Evolutionary conservation across 192 early-diverging fungal genomes (phyloP).

Genomic region (Coemansia sp.): DNA sequence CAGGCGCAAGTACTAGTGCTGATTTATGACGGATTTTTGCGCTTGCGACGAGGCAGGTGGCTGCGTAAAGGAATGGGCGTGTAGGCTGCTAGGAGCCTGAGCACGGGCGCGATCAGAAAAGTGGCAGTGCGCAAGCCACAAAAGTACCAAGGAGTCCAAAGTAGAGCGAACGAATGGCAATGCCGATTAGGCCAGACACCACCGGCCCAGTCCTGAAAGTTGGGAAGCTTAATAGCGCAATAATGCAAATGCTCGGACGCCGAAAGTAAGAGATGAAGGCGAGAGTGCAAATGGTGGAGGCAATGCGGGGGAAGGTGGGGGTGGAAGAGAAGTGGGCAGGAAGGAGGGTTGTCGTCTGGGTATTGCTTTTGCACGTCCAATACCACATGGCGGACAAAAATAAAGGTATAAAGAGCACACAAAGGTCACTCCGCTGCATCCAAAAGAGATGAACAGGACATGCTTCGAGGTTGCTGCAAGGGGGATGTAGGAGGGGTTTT

Average conservation of each 20-base stretch:
- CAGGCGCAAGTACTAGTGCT: background rate
- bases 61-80: background rate
- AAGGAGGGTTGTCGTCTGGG: background rate
- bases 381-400: constrained; percentile 3
- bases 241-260: background rate
- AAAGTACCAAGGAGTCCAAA: background rate
- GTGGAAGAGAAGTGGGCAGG: background rate
- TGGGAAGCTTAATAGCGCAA: background rate
- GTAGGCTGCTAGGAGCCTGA: background rate
- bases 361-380: background rate
- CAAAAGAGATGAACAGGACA: background rate
- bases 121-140: background rate
- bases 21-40: background rate
- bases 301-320: background rate
- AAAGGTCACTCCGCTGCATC: background rate
- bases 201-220: background rate
- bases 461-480: background rate
- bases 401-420: background rate
- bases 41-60: background rate
- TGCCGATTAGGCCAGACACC: background rate
- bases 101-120: background rate
- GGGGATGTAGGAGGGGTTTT: background rate
- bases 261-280: background rate
- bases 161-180: background rate
- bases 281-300: background rate